Evolutionary conservation across 768 basidiomycete species (phyloP).

Genomic region (Flagelloscypha sp.): DNA sequence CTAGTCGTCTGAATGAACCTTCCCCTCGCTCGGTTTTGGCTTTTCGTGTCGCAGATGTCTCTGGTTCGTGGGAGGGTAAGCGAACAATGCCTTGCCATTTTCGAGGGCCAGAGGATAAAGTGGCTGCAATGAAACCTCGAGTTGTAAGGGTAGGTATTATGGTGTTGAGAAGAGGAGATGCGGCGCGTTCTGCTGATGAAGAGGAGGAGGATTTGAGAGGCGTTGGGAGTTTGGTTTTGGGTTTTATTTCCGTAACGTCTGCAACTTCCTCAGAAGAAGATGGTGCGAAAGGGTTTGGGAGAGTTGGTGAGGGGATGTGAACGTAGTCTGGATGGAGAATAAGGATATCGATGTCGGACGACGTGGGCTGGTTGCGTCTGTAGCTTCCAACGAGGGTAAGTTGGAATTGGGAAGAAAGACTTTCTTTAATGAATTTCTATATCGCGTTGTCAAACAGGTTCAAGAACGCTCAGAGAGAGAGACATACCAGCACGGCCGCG

Average conservation of each 20-base stretch:
- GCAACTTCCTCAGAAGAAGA: neutral
- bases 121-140: conserved; percentile 36
- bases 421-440: too few species aligned
- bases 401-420: conserved; percentile 2
- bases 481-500: conserved; percentile 37
- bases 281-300: conserved; percentile 13
- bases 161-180: conserved; percentile 24
- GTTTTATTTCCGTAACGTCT: too few species aligned
- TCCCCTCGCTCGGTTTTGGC: conserved; percentile 17
- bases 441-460: too few species aligned
- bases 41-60: conserved; percentile 16
- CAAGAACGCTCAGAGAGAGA: neutral
- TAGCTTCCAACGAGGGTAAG: neutral
- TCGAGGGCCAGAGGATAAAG: conserved; percentile 19
- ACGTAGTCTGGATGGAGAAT: conserved; percentile 38
- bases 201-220: conserved; percentile 4
- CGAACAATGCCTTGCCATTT: conserved; percentile 49
- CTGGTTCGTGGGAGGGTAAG: conserved; percentile 27
- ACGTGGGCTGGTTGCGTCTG: conserved; percentile 10
- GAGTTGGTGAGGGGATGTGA: conserved; percentile 29
- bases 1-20: conserved; percentile 32
- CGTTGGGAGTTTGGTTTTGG: conserved; percentile 3
- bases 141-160: conserved; percentile 34
- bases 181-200: conserved; percentile 4
- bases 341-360: conserved; percentile 33